Evolutionary conservation across 805 yeast genomes (phyloP).

Genomic region (Pichia californica): DNA sequence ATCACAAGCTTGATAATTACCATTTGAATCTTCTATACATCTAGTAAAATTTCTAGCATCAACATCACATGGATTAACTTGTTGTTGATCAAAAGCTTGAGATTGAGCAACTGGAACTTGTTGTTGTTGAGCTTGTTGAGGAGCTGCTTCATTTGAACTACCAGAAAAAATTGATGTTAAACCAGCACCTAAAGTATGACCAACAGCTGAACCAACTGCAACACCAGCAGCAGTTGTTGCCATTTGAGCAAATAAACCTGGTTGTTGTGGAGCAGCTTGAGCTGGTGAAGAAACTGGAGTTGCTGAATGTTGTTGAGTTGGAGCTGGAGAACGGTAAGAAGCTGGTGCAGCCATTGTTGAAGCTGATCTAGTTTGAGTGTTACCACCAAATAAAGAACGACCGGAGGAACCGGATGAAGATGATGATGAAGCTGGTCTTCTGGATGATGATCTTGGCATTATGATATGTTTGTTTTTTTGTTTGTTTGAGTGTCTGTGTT

Average conservation of each 20-base stretch:
- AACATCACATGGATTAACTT: slow-evolving; percentile 66
- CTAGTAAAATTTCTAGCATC: slow-evolving; percentile 94
- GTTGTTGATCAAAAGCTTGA: slow-evolving; percentile 30
- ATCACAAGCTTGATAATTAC: slow-evolving; percentile 96
- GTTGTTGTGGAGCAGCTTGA: slow-evolving; percentile 48
- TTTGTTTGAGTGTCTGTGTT: too few species aligned
- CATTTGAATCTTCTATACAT: slow-evolving; percentile 88
- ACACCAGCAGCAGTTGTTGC: slow-evolving; percentile 99
- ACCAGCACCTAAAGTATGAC: slow-evolving; percentile 96
- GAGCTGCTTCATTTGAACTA: slow-evolving; percentile 35
- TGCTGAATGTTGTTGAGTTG: slow-evolving; percentile 41
- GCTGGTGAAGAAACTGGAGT: slow-evolving; percentile 34
- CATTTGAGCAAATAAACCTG: slow-evolving; percentile 95
- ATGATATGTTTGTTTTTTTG: neutral
- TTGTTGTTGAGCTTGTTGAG: slow-evolving; percentile 32
- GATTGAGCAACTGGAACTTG: slow-evolving; percentile 25
- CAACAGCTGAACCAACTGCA: slow-evolving; percentile 96
- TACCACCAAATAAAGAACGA: slow-evolving; percentile 18
- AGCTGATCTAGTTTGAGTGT: slow-evolving; percentile 56
- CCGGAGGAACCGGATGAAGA: too few species aligned
- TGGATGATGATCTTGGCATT: slow-evolving; percentile 33
- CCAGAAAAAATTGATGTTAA: slow-evolving; percentile 86
- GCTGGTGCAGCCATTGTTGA: slow-evolving; percentile 67
- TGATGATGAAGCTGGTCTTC: slow-evolving; percentile 41
- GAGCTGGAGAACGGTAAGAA: slow-evolving; percentile 40